phyloP scores from a whole-genome alignment of 306 rosid genomes.

The Casuarina glauca region DNA sequence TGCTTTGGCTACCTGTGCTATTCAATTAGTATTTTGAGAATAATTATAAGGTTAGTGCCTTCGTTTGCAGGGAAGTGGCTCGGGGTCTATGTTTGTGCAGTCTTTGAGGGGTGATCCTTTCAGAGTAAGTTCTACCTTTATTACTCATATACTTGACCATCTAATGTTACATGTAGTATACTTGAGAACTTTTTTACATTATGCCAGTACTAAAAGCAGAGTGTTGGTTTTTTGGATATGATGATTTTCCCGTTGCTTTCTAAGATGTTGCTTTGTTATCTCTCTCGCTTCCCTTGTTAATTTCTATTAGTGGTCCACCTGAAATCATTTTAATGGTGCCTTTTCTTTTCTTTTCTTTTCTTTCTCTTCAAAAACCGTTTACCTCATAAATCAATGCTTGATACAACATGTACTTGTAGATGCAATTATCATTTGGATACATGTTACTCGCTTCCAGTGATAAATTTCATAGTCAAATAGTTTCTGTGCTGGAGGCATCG shows the following conservation, averaged over 20 bases:
- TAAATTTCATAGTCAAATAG: not conserved
- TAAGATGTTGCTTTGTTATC: not conserved
- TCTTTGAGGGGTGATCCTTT: conserved; percentile 94
- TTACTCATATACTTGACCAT: conserved; percentile 16
- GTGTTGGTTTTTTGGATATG: not conserved
- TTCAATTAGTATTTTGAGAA: conserved; percentile 15
- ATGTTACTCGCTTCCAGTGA: not conserved
- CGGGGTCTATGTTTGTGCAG: conserved; percentile 76
- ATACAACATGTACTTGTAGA: not conserved
- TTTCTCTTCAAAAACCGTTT: not conserved
- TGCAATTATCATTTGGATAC: not conserved
- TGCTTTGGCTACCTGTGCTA: conserved; percentile 14
- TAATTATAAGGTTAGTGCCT: conserved; percentile 6
- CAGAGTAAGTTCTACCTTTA: conserved; percentile 54
- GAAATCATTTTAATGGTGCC: not conserved
- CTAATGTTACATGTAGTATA: conserved; percentile 12
- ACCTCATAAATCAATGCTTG: not conserved
- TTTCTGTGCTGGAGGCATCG: not conserved
- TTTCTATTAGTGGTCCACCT: not conserved
- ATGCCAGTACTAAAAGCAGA: not conserved
- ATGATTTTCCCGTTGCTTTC: not conserved
- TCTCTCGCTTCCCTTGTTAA: not conserved
- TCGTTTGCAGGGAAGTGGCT: conserved; percentile 61
- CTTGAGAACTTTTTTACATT: not conserved
- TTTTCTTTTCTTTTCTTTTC: not conserved